Conservation (phyloP, 1,284 basidiomycete genomes). For the Coniophora puteana region DNA sequence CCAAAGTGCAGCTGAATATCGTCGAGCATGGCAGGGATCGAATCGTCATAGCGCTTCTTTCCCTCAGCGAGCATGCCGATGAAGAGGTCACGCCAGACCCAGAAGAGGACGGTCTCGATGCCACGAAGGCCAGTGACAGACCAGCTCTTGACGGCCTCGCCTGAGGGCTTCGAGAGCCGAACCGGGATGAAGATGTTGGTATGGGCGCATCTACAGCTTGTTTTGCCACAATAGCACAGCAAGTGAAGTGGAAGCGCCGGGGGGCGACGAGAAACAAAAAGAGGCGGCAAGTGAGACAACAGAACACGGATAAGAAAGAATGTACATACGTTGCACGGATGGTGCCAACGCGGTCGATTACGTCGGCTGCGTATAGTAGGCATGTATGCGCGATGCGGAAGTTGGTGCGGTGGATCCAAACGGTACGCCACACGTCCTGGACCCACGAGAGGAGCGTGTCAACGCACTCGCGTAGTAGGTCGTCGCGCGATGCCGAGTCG, state of each 20-base stretch:
- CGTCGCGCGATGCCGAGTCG: conserved; percentile 47
- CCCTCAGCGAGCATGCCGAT: conserved; percentile 46
- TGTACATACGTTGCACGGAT: conserved; percentile 41
- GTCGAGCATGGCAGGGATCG: conserved; percentile 47
- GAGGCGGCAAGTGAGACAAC: too few relatives aligned
- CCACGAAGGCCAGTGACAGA: conserved; percentile 44
- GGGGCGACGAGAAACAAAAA: too few relatives aligned
- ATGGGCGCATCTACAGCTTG: conserved; percentile 28
- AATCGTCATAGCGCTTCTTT: conserved; percentile 29
- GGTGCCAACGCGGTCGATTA: conserved; percentile 40
- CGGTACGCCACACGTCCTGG: conserved; percentile 54
- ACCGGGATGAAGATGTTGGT: conserved; percentile 44
- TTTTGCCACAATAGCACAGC: neutral
- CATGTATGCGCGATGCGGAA: conserved; percentile 52
- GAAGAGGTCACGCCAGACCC: conserved; percentile 69
- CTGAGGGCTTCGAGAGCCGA: conserved; percentile 37
- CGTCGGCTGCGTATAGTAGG: conserved; percentile 45
- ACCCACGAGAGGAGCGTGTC: conserved; percentile 54
- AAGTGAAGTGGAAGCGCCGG: neutral
- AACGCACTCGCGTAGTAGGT: conserved; percentile 50
- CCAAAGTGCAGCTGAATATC: conserved; percentile 50
- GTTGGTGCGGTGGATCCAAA: conserved; percentile 52
- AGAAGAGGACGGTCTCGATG: conserved; percentile 47
- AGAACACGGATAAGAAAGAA: too few relatives aligned
- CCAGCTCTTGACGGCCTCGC: conserved; percentile 47